Percentiles rank a stretch among this genome's conserved stretches.
These are phyloP conservation scores for Xanthoconium separans DNA, from an alignment of 1,284 basidiomycete genomes.

Conservation along the genomic window DNA sequence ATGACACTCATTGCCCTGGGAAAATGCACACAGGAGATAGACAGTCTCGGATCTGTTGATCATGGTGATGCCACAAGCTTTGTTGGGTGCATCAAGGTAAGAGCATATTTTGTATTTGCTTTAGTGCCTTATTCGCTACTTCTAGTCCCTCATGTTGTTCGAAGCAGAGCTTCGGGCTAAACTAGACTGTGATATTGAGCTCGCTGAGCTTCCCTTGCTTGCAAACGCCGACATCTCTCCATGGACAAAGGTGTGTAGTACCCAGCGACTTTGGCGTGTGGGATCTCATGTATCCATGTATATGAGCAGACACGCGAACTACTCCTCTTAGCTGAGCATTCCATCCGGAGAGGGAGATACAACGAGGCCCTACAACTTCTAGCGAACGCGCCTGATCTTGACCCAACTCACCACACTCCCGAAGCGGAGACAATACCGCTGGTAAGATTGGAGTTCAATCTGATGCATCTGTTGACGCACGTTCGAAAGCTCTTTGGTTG, in stretches of 20 bases:
- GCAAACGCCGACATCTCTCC: neutral
- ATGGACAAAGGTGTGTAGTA: constrained; percentile 1
- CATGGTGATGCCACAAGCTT: neutral
- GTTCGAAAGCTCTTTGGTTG: constrained; percentile 3
- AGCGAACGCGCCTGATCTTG: neutral
- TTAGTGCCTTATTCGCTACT: neutral
- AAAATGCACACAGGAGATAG: neutral
- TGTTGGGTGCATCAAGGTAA: neutral
- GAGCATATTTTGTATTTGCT: neutral
- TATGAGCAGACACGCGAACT: neutral
- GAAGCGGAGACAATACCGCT: neutral
- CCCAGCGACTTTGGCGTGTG: too few species aligned
- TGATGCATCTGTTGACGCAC: neutral
- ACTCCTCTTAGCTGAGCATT: neutral
- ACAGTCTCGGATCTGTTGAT: neutral
- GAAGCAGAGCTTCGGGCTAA: neutral
- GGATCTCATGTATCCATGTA: neutral
- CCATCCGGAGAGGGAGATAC: neutral
- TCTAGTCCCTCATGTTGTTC: neutral
- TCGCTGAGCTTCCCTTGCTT: neutral
- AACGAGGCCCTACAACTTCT: neutral
- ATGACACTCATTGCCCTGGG: neutral
- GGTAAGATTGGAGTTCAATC: neutral
- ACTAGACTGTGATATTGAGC: neutral
- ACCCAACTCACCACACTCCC: neutral